phyloP scores from a whole-genome alignment of 2,329 filamentous ascomycete genomes.

The Fusarium sp. region DNA sequence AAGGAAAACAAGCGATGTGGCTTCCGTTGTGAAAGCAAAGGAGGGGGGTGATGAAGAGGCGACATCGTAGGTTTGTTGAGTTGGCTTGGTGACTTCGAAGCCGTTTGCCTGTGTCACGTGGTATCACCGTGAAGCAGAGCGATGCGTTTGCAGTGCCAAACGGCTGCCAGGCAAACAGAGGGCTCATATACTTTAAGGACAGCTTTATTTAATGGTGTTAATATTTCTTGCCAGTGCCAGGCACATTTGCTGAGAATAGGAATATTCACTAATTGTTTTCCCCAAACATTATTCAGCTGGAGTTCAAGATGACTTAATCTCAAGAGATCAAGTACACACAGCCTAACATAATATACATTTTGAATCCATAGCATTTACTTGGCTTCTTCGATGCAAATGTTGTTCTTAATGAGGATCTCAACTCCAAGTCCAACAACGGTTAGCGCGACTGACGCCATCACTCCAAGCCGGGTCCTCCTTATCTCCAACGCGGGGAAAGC shows the following conservation, averaged over 20 bases:
- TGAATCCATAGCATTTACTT: neutral
- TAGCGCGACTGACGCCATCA: conserved; percentile 3
- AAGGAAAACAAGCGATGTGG: neutral
- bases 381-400: neutral
- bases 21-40: neutral
- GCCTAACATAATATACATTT: neutral
- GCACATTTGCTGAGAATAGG: neutral
- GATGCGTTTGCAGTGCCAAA: neutral
- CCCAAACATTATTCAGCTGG: neutral
- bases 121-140: neutral
- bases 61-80: neutral
- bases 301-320: no score
- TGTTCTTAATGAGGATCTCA: neutral
- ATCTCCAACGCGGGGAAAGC: neutral
- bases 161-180: neutral
- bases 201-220: neutral
- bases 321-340: neutral
- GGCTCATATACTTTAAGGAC: accelerated
- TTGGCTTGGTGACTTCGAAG: neutral
- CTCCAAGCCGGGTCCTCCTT: neutral
- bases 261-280: neutral
- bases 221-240: neutral
- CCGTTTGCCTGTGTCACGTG: neutral
- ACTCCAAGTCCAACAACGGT: neutral
- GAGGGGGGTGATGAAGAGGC: no score